phyloP scores from a whole-genome alignment of 352 stramenopile species.

The Peronospora tabacina region DNA sequence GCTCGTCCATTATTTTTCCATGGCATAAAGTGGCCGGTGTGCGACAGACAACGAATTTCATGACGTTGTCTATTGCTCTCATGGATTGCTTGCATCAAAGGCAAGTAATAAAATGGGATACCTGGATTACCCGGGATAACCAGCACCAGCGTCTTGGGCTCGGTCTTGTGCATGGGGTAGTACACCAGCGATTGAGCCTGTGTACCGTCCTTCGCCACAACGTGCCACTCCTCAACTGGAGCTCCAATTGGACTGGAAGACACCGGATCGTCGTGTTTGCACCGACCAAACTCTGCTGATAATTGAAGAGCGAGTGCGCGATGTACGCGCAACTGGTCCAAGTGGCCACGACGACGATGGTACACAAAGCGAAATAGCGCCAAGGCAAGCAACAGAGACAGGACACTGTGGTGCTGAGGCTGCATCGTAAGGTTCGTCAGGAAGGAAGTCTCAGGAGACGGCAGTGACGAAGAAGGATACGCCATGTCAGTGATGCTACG shows the following conservation, averaged over 20 bases:
- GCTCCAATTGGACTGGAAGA: slow-evolving; percentile 5
- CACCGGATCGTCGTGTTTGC: slow-evolving; percentile 2
- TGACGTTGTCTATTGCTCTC: slow-evolving; percentile 24
- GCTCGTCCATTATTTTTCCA: slow-evolving; percentile 47
- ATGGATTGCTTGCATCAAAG: slow-evolving; percentile 52
- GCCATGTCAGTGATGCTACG: background rate
- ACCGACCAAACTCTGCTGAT: slow-evolving; percentile 9
- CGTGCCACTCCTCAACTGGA: slow-evolving; percentile 44
- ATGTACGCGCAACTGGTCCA: slow-evolving; percentile 37
- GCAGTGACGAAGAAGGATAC: slow-evolving; percentile 2
- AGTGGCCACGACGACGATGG: slow-evolving; percentile 34
- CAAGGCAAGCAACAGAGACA: slow-evolving; percentile 34
- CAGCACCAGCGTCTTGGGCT: slow-evolving; percentile 43
- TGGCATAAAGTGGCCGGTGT: slow-evolving; percentile 58
- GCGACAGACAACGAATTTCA: slow-evolving; percentile 54
- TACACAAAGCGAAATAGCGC: slow-evolving; percentile 42
- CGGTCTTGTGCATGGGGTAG: slow-evolving; percentile 15
- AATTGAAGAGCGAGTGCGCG: slow-evolving; percentile 28
- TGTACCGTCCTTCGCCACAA: slow-evolving; percentile 34
- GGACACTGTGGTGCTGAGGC: slow-evolving; percentile 26
- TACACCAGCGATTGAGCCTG: slow-evolving; percentile 45
- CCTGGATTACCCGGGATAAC: slow-evolving; percentile 63
- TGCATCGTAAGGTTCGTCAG: slow-evolving; percentile 25
- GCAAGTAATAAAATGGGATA: slow-evolving; percentile 54
- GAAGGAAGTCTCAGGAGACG: slow-evolving; percentile 17